Base-by-base conservation (phyloP, 495 filamentous ascomycete genomes). In the Alectoria sarmentosa region DNA sequence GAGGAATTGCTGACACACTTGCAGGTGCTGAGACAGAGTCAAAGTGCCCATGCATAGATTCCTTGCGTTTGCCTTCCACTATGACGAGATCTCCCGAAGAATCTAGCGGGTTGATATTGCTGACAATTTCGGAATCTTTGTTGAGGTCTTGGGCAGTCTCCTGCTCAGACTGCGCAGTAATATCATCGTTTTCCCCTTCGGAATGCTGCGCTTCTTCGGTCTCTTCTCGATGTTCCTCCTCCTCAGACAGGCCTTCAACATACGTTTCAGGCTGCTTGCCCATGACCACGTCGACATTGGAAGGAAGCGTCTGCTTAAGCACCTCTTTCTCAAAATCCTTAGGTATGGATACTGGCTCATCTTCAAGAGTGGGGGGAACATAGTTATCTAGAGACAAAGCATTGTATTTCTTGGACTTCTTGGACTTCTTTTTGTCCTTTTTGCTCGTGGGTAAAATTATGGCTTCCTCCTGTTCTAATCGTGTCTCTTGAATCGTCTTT, bases 151-250 rank as follows among this genome's bases (percentile, higher is more conserved):
- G 61, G 19, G 61, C 37, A 11, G 55, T 65, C 59, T 63, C 60
- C 14, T 63, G 63, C 7, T 65, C 65, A 36, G 52, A 44, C 38
- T 62, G 60, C 7, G 63, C 55, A 23, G 65, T 52, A 59, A 67
- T 19, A 30, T 42, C 30, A 23, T 73, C 72, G 28, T 59, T 60
- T 64, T 75, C 71, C 58, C 65, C 60, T 36, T 58, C 68, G 49
- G 74, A 72, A 44, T 73, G 77, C 61, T 75, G 76, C 30, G 73
- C 73, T 63, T 78, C 79, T 66, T 72, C 65, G 48, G 65, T 66
- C 64, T 81, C 80, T 64, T 79, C 76, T 65, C 75, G 79, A 17
- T 76, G 74, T 65, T 82, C 78, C 46, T 77, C 79, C 52, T 76
- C 73, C 55, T 76, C 77, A 28, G 76, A 70, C 19, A 76, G 66